Evolutionary conservation across 2,329 filamentous ascomycete species (phyloP), one percentile per base, ranked within the genome.

Genomic region (Exophiala aquamarina): DNA sequence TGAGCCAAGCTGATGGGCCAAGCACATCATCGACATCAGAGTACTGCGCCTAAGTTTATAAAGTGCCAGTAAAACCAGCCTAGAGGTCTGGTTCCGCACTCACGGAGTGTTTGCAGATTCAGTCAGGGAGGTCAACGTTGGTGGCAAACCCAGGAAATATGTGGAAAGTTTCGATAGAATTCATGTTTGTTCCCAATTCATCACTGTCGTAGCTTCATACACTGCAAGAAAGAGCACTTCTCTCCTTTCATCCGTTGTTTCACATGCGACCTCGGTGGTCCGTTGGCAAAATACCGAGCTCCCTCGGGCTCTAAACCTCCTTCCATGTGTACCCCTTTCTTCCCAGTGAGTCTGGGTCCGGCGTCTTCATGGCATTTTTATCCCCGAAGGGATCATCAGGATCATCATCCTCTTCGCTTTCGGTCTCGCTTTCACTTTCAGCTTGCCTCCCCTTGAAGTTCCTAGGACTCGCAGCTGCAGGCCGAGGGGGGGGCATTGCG

Each of bases 341-440:
- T 3, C 52, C 52, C 19, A 50, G 31, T 14, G 52, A 28, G 9
- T 55, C 52, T 13, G 53, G 55, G 23, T 59, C 57, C n/a, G 76
- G 77, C 3, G 77, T 80, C 39, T 73, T 73, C 19, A 88, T 76
- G 3, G 83, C 87, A 63, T 95, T 91, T 33, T 79, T 80, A 64
- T 95, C 89, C 3, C 87, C 88, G 65, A 95, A 95, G 0, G 90
- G 90, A 62, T 95, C 82, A 54, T 93, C 79, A 61, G 94, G 81
- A 54, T 93, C 79, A n/a, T 87, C 83, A 6, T 87, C 83, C 2
- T 79, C 79, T n/a, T 76, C 70, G 13, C 62, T 59, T 21, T 69
- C 72, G 2, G 71, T 70, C 23, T 76, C 76, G 2, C 68, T 63
- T 50, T 82, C 79, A 13, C 76, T 77, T n/a, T 78, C 73, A 23